phyloP scores from a whole-genome alignment of 2,329 filamentous ascomycete species.

The Penicillium sp. region DNA sequence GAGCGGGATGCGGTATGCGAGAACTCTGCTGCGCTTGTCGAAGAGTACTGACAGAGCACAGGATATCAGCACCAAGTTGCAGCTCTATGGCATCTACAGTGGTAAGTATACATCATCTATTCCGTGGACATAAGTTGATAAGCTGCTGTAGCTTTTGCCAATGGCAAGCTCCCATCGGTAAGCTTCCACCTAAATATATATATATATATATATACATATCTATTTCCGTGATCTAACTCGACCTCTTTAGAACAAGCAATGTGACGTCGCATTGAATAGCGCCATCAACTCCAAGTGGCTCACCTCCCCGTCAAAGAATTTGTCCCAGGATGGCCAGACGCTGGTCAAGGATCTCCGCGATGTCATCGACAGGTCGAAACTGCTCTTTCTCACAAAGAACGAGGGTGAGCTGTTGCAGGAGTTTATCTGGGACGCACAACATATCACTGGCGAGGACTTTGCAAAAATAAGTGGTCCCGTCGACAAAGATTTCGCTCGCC shows the following conservation, averaged over 20 bases:
- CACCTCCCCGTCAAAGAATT: slow-evolving; percentile 65
- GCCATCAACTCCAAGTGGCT: slow-evolving; percentile 70
- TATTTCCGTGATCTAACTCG: not conserved
- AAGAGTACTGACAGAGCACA: slow-evolving; percentile 20
- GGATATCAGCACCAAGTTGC: slow-evolving; percentile 88
- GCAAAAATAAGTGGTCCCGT: slow-evolving; percentile 62
- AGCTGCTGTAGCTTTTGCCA: slow-evolving; percentile 65
- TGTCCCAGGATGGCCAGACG: slow-evolving; percentile 77
- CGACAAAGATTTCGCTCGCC: slow-evolving; percentile 70
- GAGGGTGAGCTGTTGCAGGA: slow-evolving; percentile 91
- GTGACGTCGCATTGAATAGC: slow-evolving; percentile 90
- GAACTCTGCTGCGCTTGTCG: not conserved
- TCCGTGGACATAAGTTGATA: slow-evolving; percentile 17
- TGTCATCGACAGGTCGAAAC: slow-evolving; percentile 80
- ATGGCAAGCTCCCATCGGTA: slow-evolving; percentile 87
- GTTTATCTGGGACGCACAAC: slow-evolving; percentile 90
- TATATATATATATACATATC: not conserved
- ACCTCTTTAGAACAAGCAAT: slow-evolving; percentile 73
- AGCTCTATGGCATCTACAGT: slow-evolving; percentile 83
- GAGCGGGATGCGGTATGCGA: slow-evolving; percentile 64
- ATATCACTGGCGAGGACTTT: slow-evolving; percentile 63
- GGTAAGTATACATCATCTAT: slow-evolving; percentile 37
- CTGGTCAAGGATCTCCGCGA: slow-evolving; percentile 73
- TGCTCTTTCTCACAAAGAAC: slow-evolving; percentile 86
- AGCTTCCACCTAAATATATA: slow-evolving; percentile 29